phyloP scores from a whole-genome alignment of 1,139 yeast genomes.

The Suhomyces terraborum region DNA sequence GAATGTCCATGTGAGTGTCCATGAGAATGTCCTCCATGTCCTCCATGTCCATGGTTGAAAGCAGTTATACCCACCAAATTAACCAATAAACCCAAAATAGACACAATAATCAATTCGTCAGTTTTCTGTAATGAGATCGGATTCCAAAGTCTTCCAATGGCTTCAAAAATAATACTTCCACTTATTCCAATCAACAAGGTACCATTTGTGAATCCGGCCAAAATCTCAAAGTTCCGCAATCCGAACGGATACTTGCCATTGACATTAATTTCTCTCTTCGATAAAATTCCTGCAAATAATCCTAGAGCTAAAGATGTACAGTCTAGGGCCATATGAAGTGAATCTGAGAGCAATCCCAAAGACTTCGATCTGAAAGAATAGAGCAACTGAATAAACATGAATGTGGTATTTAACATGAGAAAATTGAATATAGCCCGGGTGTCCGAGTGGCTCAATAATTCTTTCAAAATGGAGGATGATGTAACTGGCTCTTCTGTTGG shows the following conservation, averaged over 20 bases:
- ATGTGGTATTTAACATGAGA: slow-evolving; percentile 77
- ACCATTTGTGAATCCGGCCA: slow-evolving; percentile 96
- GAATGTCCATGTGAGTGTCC: slow-evolving; percentile 27
- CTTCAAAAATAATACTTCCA: slow-evolving; percentile 84
- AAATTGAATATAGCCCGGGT: slow-evolving; percentile 90
- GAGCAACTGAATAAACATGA: slow-evolving; percentile 90
- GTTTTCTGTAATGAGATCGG: slow-evolving; percentile 82
- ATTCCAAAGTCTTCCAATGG: slow-evolving; percentile 72
- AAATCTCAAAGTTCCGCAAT: slow-evolving; percentile 76
- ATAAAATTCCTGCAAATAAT: slow-evolving; percentile 72
- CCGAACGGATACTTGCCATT: slow-evolving; percentile 84
- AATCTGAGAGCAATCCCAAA: slow-evolving; percentile 86
- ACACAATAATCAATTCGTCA: slow-evolving; percentile 82
- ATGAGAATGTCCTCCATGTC: slow-evolving; percentile 32
- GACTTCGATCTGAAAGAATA: slow-evolving; percentile 94
- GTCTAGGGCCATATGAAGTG: slow-evolving; percentile 94
- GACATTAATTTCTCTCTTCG: slow-evolving; percentile 50
- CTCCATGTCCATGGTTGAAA: slow-evolving; percentile 71
- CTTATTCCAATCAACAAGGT: slow-evolving; percentile 84
- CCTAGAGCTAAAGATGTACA: slow-evolving; percentile 91
- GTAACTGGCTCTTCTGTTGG: slow-evolving; percentile 7
- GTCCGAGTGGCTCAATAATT: slow-evolving; percentile 63
- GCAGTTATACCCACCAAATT: slow-evolving; percentile 93
- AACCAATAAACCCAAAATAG: slow-evolving; percentile 80
- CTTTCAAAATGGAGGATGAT: slow-evolving; percentile 25